Conservation (phyloP, 805 yeast genomes). For the Saccharomycopsis javanensis region DNA sequence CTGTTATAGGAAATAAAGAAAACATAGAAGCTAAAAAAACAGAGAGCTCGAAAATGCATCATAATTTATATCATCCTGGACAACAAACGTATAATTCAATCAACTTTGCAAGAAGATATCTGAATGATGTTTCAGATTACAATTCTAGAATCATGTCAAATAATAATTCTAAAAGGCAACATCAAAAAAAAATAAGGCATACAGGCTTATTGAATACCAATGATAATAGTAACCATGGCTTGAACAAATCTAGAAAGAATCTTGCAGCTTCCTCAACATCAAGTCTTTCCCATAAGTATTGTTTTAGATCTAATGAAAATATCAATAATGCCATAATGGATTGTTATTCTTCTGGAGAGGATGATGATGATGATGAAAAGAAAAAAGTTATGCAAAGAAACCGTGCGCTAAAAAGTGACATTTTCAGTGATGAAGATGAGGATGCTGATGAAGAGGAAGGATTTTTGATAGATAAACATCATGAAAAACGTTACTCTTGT, state of each 20-base stretch:
- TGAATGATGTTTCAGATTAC: background rate
- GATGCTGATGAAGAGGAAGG: background rate
- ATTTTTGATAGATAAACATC: background rate
- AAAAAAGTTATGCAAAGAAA: background rate
- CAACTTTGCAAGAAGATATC: background rate
- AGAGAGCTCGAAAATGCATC: background rate
- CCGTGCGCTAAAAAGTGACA: background rate
- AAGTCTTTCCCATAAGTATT: background rate
- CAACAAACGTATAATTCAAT: background rate
- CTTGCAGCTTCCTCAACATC: background rate
- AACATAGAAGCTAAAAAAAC: background rate
- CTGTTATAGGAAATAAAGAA: background rate
- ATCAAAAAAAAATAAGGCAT: background rate
- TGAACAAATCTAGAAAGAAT: background rate
- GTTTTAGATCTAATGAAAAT: background rate
- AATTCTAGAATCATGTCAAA: background rate
- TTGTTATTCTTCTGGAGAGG: background rate
- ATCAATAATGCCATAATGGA: background rate
- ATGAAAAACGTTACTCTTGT: background rate
- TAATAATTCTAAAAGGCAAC: background rate
- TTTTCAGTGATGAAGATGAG: background rate
- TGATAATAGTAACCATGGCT: background rate
- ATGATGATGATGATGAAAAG: background rate
- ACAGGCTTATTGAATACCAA: background rate
- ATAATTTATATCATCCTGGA: background rate